These are phyloP conservation scores for Botrytis pseudocinerea DNA, from an alignment of 2,329 filamentous ascomycete genomes.

Conservation along the genomic window DNA sequence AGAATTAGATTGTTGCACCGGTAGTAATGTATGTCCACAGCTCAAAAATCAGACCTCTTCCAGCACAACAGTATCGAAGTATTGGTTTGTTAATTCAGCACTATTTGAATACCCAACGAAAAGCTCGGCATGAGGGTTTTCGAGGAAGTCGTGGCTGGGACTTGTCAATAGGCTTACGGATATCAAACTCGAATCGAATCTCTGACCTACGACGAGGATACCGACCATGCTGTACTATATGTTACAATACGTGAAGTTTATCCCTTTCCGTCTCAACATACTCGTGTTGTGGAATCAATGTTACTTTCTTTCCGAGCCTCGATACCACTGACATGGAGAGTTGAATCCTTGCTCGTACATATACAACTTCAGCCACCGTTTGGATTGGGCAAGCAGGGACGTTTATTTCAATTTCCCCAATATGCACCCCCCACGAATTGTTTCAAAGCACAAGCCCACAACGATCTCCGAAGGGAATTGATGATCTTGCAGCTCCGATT, in stretches of 20 bases:
- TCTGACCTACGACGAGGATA: constrained; percentile 2
- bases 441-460: constrained; percentile 23
- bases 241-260: constrained; percentile 10
- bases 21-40: neutral
- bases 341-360: constrained; percentile 7
- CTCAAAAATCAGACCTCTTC: neutral
- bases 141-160: constrained; percentile 8
- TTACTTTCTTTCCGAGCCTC: constrained; percentile 12
- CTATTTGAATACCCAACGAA: neutral
- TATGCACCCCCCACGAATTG: constrained; percentile 19
- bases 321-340: constrained; percentile 11
- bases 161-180: neutral
- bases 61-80: neutral
- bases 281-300: constrained; percentile 17
- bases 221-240: constrained; percentile 1
- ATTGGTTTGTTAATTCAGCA: neutral
- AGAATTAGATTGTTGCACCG: constrained; percentile 15
- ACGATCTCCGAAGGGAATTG: constrained; percentile 19
- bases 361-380: constrained; percentile 8
- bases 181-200: constrained; percentile 2
- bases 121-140: neutral
- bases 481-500: constrained; percentile 17
- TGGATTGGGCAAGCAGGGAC: constrained; percentile 10
- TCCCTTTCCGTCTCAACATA: constrained; percentile 7
- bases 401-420: constrained; percentile 15